Evolutionary conservation across 148 eudicot genomes (phyloP).

Genomic region (Dianthus caryophyllus): DNA sequence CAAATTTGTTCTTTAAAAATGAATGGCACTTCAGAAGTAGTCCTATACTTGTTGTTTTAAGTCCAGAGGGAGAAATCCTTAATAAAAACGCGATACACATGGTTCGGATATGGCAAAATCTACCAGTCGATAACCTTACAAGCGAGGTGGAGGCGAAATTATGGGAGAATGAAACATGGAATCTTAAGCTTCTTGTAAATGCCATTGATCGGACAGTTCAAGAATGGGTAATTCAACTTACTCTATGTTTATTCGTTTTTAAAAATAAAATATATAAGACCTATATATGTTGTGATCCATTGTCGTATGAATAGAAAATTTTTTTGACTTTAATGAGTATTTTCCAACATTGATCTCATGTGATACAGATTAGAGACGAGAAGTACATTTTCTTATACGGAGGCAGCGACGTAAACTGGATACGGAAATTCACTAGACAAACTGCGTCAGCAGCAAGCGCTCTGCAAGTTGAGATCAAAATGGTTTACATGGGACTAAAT

Average conservation of each 20-base stretch:
- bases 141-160: constrained; percentile 20
- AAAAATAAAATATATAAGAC: too few relatives aligned
- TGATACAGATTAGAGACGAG: constrained; percentile 34
- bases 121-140: constrained; percentile 31
- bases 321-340: too few relatives aligned
- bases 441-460: constrained; percentile 25
- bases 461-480: constrained; percentile 30
- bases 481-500: constrained; percentile 51
- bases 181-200: constrained; percentile 29
- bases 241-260: too few relatives aligned
- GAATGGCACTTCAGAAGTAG: constrained; percentile 28
- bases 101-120: constrained; percentile 47
- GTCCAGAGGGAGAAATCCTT: constrained; percentile 25
- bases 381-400: constrained; percentile 51
- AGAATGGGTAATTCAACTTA: constrained; percentile 28
- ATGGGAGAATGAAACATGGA: constrained; percentile 36
- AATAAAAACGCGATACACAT: constrained; percentile 38
- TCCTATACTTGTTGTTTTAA: constrained; percentile 35
- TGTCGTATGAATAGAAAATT: too few relatives aligned
- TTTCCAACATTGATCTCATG: too few relatives aligned
- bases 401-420: constrained; percentile 41
- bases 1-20: constrained; percentile 15
- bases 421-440: constrained; percentile 31
- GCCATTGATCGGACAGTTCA: constrained; percentile 23
- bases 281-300: too few relatives aligned